Base-by-base conservation (phyloP, 1,284 basidiomycete genomes). In the Austroboletus rostrupii region DNA sequence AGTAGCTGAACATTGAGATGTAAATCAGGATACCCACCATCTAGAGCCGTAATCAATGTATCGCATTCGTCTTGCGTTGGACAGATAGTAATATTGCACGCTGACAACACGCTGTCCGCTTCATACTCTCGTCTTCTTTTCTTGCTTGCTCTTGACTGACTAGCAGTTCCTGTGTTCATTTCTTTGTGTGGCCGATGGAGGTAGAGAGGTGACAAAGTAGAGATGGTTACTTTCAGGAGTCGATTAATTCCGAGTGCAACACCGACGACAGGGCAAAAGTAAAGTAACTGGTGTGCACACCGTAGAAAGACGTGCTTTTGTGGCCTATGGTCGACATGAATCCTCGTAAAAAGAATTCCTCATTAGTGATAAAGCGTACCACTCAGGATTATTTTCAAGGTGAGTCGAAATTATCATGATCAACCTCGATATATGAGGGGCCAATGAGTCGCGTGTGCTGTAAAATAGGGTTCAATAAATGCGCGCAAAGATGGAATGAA, bases 71-170 rank as follows among this genome's bases (percentile, higher is more conserved):
- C 71, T 5, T 54, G 49, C 1, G 74, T 75, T 1, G 76, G 62
- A 54, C 78, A 83, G 29, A 82, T 61, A 3, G 78, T 70, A 26
- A 72, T 68, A 36, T 75, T 71, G 1, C 77, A 72, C 5, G 72
- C 64, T 47, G 79, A 83, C 61, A 95, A 83, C 10, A 90, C 70
- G 57, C 88, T 87, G 56, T 92, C 90, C 23, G 85, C 89, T 61
- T 90, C 88, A 46, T 83, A 90, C 7, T 79, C 85, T 31, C 85
- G 77, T 17, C 79, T 77, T 37, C 87, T 75, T 66, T 91, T 94
- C 70, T 87, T 93, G 43, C 81, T 80, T 58, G 83, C 83, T 61
- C 75, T 83, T 9, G 67, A 72, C 49, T 72, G 75, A 32, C 55
- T 58, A 23, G 59, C 55, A 35, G 38, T 31, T 10, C 57, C 57